Evolutionary conservation across 495 filamentous ascomycete species (phyloP).

Genomic region (Neurospora sp.): DNA sequence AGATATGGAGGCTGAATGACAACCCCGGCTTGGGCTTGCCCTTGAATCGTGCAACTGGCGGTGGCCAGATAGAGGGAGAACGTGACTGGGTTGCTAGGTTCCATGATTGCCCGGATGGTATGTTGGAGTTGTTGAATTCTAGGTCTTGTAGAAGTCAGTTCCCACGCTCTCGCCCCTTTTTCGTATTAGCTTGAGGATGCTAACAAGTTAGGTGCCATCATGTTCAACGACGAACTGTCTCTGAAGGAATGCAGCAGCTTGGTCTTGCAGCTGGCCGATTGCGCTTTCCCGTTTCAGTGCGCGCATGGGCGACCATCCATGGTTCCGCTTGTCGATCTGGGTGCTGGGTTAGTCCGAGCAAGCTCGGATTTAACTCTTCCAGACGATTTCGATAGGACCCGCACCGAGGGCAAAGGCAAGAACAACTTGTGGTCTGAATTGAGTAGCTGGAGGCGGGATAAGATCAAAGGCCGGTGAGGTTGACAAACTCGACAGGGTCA

Average conservation of each 20-base stretch:
- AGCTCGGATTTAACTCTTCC: neutral
- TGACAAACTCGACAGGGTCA: neutral
- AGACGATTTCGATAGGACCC: neutral
- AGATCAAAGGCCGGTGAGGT: neutral
- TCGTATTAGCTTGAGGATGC: neutral
- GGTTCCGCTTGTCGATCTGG: slow-evolving; percentile 58
- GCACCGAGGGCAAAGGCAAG: neutral
- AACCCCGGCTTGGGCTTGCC: slow-evolving; percentile 6
- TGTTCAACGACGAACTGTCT: slow-evolving; percentile 83
- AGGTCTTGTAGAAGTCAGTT: slow-evolving; percentile 66
- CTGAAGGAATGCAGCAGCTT: slow-evolving; percentile 55
- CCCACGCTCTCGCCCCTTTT: too few species aligned
- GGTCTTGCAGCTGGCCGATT: slow-evolving; percentile 50
- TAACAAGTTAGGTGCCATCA: slow-evolving; percentile 54
- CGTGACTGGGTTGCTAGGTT: slow-evolving; percentile 48
- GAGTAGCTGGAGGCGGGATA: neutral
- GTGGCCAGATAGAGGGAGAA: slow-evolving; percentile 1
- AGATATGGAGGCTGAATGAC: slow-evolving; percentile 50
- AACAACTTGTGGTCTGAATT: neutral
- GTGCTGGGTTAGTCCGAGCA: neutral
- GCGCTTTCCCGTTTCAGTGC: slow-evolving; percentile 86
- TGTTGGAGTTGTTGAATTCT: slow-evolving; percentile 84
- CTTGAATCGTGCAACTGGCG: neutral
- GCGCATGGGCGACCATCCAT: slow-evolving; percentile 77
- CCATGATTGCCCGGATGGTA: slow-evolving; percentile 58